Conservation (phyloP, 2,329 filamentous ascomycete species). For the Cryphonectria japonica region DNA sequence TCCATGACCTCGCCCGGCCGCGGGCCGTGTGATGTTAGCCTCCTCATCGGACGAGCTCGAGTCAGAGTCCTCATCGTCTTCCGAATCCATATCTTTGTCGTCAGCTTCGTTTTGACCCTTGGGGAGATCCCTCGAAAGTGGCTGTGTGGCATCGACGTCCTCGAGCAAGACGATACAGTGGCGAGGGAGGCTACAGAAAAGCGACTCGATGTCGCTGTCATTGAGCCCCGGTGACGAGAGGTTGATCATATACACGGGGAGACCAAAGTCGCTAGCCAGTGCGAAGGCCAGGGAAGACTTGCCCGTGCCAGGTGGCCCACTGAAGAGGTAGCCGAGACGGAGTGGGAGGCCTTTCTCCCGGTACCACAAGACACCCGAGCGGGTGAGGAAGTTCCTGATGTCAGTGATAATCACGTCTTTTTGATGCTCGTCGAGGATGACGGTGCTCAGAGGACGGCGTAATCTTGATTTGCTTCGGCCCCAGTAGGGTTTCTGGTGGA, state of each 20-base stretch:
- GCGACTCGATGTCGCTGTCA: slow-evolving; percentile 19
- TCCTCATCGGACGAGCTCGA: neutral
- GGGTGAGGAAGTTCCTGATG: slow-evolving; percentile 22
- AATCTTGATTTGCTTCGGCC: neutral
- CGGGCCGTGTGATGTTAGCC: neutral
- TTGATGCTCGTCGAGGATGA: slow-evolving; percentile 22
- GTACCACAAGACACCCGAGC: slow-evolving; percentile 23
- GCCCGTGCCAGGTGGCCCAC: slow-evolving; percentile 26
- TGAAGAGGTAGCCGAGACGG: slow-evolving; percentile 27
- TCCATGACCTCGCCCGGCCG: neutral
- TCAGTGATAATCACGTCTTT: slow-evolving; percentile 21
- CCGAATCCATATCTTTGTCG: neutral
- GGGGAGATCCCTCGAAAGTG: slow-evolving; percentile 8
- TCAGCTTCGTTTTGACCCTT: neutral
- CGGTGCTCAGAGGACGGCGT: slow-evolving; percentile 20
- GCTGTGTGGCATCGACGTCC: slow-evolving; percentile 27
- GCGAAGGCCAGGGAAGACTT: slow-evolving; percentile 27
- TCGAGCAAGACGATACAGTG: slow-evolving; percentile 26
- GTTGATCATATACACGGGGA: slow-evolving; percentile 28
- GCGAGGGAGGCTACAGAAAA: slow-evolving; percentile 20
- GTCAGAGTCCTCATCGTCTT: neutral
- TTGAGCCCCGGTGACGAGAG: slow-evolving; percentile 14
- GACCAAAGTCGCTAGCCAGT: slow-evolving; percentile 22
- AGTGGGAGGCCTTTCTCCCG: slow-evolving; percentile 26
- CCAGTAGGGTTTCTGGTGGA: slow-evolving; percentile 3